phyloP scores from a whole-genome alignment of 257 asterid species.

The Thymus mandschuricus region DNA sequence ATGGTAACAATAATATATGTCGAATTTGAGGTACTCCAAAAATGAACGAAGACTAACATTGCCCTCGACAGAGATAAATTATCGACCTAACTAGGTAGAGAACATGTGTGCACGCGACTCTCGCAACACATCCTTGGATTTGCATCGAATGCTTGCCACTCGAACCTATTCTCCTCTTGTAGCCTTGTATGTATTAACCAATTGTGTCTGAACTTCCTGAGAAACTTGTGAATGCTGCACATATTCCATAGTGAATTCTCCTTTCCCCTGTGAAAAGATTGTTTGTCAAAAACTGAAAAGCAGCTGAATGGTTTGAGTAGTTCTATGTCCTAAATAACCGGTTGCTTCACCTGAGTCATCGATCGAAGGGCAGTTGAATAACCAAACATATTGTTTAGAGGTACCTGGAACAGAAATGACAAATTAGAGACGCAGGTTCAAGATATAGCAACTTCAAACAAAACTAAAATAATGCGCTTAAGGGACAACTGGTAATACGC shows the following conservation, averaged over 20 bases:
- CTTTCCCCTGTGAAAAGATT: constrained; percentile 70
- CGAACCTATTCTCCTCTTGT: constrained; percentile 51
- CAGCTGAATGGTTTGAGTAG: background rate
- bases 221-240: constrained; percentile 80
- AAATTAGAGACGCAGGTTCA: background rate
- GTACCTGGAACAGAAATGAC: constrained; percentile 66
- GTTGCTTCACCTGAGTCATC: constrained; percentile 85
- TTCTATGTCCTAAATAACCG: background rate
- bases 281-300: background rate
- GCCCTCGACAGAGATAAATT: constrained; percentile 14
- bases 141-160: constrained; percentile 2
- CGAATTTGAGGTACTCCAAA: constrained; percentile 36
- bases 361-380: constrained; percentile 97
- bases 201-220: constrained; percentile 81
- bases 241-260: constrained; percentile 99
- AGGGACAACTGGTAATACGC: background rate
- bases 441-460: background rate
- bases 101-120: background rate
- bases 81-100: constrained; percentile 23
- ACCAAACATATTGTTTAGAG: constrained; percentile 98
- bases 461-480: background rate
- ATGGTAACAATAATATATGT: background rate
- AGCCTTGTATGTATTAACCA: constrained; percentile 70
- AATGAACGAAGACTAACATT: constrained; percentile 30
- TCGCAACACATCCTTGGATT: background rate